phyloP scores from a whole-genome alignment of 305 asterid species.

The Fraxinus sp. region DNA sequence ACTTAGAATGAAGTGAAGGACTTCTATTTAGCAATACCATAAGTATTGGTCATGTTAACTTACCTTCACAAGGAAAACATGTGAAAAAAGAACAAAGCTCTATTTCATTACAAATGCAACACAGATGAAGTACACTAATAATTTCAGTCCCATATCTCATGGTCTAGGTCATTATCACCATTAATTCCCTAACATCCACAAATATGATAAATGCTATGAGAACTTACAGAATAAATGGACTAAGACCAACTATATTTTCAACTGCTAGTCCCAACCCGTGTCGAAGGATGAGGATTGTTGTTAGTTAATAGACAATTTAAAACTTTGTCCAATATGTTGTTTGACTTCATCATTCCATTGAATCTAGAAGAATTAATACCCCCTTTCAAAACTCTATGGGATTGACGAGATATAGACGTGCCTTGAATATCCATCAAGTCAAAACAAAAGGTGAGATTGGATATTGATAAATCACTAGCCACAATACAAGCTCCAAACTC shows the following conservation, averaged over 20 bases:
- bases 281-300: background rate
- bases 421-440: background rate
- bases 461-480: no score
- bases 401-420: background rate
- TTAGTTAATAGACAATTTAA: background rate
- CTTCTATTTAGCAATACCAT: background rate
- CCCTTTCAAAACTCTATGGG: background rate
- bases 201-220: background rate
- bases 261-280: background rate
- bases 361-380: background rate
- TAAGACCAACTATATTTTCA: background rate
- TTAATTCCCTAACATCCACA: background rate
- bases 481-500: no score
- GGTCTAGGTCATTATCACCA: background rate
- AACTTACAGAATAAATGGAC: background rate
- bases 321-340: background rate
- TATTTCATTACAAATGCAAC: background rate
- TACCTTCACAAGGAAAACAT: background rate
- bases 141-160: background rate
- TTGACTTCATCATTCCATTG: background rate
- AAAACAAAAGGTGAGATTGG: background rate
- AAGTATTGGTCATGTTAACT: slow-evolving; percentile 8
- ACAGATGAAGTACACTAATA: background rate
- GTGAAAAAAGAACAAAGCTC: slow-evolving; percentile 5
- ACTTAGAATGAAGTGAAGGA: background rate